Base-by-base conservation (phyloP, 176 grass and related monocot species). In the Musa schizocarpa region DNA sequence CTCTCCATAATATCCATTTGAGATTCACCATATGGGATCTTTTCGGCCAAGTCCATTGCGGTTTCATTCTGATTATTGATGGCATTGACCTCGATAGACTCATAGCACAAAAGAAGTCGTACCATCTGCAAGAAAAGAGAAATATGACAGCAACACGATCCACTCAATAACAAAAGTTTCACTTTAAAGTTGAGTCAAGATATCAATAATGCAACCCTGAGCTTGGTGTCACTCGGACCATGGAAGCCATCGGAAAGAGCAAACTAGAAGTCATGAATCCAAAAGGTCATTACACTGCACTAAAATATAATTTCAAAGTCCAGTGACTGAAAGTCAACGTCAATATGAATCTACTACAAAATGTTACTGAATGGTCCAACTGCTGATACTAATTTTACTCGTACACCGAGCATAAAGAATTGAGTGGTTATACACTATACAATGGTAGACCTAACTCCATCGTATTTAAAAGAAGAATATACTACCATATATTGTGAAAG, bases 1-100 rank as follows among this genome's bases (percentile, higher is more conserved):
- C 86, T 89, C 51, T 92, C 90, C 23, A 85, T 89, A 54, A 99
- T 99, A 84, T 99, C 90, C 50, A 34, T 94, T 87, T 99, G 79
- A 19, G 90, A 89, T 52, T 99, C 86, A 53, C 88, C 95, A 82
- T 99, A 99, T 2, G 95, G 95, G 69, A 99, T 78, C 80, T 89
- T 99, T 76, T 99, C 95, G 29, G 82, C 84, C 70, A 99, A 85
- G 80, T 99, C 95, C 85, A 99, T 86, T 76, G 95, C 90, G 43
- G 95, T 94, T 84, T 99, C 95, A 61, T 99, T 94, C 29, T 94
- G 95, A 87, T 81, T 86, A 80, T 99, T 99, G 56, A 93, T 83
- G 5, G 81, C 78, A 74, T 99, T 99, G 22, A 99, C 76, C 58
- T 91, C 86, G 24, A 94, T 88, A 14, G 88, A 12, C 53, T 99